phyloP scores from a whole-genome alignment of 1,284 basidiomycete genomes.

The Trichosporon coremiiforme region DNA sequence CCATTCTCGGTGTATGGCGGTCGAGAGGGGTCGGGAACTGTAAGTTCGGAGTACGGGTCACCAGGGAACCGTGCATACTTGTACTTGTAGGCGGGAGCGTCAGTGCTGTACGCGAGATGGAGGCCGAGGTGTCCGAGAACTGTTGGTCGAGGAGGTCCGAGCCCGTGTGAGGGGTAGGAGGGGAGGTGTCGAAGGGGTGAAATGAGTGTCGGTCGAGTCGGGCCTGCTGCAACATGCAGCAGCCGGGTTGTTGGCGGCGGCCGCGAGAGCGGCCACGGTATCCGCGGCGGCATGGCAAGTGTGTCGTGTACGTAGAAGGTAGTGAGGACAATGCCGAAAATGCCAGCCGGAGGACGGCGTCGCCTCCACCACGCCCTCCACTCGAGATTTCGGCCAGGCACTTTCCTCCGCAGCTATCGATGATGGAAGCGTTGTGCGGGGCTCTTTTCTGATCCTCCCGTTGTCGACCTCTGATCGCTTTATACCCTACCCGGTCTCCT shows the following conservation, averaged over 20 bases:
- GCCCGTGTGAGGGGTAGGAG: neutral
- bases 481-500: neutral
- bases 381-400: constrained; percentile 4
- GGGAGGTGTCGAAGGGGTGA: neutral
- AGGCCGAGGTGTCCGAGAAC: neutral
- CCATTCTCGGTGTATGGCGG: constrained; percentile 7
- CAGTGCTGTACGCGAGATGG: neutral
- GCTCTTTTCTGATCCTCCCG: neutral
- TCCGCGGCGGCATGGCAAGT: neutral
- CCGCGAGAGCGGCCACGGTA: neutral
- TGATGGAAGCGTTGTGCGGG: neutral
- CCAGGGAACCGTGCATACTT: constrained; percentile 8
- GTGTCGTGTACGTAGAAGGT: neutral
- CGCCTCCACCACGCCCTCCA: neutral
- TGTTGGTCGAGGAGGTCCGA: neutral
- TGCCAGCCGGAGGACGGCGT: neutral
- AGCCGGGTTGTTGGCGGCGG: neutral
- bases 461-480: neutral
- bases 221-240: neutral
- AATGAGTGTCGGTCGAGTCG: neutral
- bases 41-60: neutral
- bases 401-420: neutral
- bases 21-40: neutral
- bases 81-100: neutral
- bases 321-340: neutral